A percentile compares a stretch with the other conserved stretches of the same genome.
These are phyloP conservation scores for Botryotinia globosa DNA, from an alignment of 2,329 filamentous ascomycete species.

Conservation along the genomic window DNA sequence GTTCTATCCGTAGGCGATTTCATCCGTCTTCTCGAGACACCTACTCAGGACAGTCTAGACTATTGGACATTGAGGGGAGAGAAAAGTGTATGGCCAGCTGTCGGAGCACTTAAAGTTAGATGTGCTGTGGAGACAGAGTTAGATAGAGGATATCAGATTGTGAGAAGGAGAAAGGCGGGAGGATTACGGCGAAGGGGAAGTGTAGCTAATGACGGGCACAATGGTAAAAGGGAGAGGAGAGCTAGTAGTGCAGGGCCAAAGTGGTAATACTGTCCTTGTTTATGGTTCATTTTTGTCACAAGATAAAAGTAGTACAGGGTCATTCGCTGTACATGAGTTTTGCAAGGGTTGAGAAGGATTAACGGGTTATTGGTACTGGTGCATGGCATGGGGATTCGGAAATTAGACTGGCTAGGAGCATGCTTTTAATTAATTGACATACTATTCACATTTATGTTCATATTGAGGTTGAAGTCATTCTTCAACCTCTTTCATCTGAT, in stretches of 20 bases:
- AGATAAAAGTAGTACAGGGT: neutral
- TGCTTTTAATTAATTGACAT: neutral
- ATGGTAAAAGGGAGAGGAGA: conserved; percentile 32
- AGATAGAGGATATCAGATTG: conserved; percentile 78
- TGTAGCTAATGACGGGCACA: conserved; percentile 34
- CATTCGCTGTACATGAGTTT: neutral
- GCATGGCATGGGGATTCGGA: neutral
- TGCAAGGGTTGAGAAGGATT: neutral
- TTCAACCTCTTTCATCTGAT: neutral
- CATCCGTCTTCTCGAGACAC: conserved; percentile 75
- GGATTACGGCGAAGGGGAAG: conserved; percentile 37
- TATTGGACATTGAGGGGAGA: conserved; percentile 88
- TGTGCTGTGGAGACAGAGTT: conserved; percentile 86
- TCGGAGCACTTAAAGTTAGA: conserved; percentile 75
- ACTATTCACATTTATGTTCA: neutral
- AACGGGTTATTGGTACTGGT: neutral
- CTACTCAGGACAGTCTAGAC: conserved; percentile 69
- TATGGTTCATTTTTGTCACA: neutral
- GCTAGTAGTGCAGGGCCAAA: conserved; percentile 35
- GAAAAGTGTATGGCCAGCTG: conserved; percentile 84
- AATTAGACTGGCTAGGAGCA: neutral
- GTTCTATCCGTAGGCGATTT: conserved; percentile 73
- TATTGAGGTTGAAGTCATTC: neutral
- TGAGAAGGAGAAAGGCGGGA: conserved; percentile 53
- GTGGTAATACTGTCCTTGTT: conserved; percentile 19